Evolutionary conservation across 2,329 filamentous ascomycete genomes (phyloP).

Genomic region (Alternaria arborescens): DNA sequence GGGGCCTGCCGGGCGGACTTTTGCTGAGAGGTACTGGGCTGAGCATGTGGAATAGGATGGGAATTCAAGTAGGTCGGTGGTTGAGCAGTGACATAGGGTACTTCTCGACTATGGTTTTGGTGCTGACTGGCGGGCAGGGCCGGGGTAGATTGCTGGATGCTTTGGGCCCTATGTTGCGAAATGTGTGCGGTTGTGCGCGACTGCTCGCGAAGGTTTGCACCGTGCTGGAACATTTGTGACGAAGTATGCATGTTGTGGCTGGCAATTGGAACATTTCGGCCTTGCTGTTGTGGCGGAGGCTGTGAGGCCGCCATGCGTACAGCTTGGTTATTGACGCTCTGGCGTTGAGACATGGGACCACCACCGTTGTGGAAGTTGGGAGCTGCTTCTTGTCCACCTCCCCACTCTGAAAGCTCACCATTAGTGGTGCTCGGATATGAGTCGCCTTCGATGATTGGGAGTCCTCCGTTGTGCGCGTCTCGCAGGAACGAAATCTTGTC

Average conservation of each 20-base stretch:
- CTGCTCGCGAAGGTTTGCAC: conserved; percentile 30
- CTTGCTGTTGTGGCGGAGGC: conserved; percentile 13
- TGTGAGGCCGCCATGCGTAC: conserved; percentile 12
- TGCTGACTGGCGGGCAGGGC: conserved; percentile 19
- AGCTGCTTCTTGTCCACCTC: conserved; percentile 16
- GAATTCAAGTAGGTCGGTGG: conserved; percentile 1
- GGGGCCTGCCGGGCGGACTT: neutral
- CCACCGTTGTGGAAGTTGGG: conserved; percentile 16
- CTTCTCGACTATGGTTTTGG: conserved; percentile 20
- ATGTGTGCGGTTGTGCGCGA: conserved; percentile 20
- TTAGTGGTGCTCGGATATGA: conserved; percentile 52
- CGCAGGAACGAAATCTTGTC: conserved; percentile 13
- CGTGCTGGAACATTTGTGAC: conserved; percentile 22
- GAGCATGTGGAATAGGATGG: neutral
- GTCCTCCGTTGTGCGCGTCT: neutral
- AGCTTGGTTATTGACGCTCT: conserved; percentile 12
- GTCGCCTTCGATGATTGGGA: conserved; percentile 33
- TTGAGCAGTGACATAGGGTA: neutral
- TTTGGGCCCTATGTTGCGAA: conserved; percentile 6
- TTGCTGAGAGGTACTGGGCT: conserved; percentile 8
- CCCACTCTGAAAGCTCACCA: conserved; percentile 34
- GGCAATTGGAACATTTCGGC: neutral
- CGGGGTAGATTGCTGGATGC: conserved; percentile 3
- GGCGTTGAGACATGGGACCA: conserved; percentile 14
- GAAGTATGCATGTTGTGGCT: conserved; percentile 2